phyloP scores from a whole-genome alignment of 192 early-diverging fungal species.

The Obelidium mucronatum region DNA sequence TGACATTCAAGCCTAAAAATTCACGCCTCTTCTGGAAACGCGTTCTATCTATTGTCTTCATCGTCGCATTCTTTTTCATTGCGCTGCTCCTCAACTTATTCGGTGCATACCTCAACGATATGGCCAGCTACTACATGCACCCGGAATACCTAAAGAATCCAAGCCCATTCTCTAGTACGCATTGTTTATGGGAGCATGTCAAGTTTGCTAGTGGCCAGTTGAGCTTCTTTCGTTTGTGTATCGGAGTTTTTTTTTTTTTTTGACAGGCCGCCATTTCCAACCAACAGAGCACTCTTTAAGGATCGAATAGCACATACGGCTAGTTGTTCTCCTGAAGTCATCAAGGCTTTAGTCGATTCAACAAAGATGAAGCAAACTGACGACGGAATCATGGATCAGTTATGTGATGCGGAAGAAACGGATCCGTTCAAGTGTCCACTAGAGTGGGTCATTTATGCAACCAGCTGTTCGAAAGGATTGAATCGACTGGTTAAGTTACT shows the following conservation, averaged over 20 bases:
- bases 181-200: constrained; percentile 10
- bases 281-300: background rate
- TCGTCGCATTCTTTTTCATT: background rate
- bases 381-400: background rate
- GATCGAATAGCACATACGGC: constrained; percentile 9
- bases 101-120: background rate
- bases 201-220: constrained; percentile 12
- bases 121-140: background rate
- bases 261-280: background rate
- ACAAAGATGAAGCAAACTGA: background rate
- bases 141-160: background rate
- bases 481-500: constrained; percentile 26
- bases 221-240: background rate
- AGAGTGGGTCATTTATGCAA: constrained; percentile 41
- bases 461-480: constrained; percentile 29
- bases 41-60: background rate
- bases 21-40: background rate
- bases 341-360: background rate
- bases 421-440: constrained; percentile 16
- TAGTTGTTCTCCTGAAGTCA: background rate
- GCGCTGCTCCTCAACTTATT: background rate
- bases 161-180: background rate
- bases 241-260: background rate
- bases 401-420: background rate
- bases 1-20: too few species aligned